These are phyloP conservation scores for Ammopiptanthus mongolicus DNA, from an alignment of 306 rosid genomes.

Conservation along the genomic window DNA sequence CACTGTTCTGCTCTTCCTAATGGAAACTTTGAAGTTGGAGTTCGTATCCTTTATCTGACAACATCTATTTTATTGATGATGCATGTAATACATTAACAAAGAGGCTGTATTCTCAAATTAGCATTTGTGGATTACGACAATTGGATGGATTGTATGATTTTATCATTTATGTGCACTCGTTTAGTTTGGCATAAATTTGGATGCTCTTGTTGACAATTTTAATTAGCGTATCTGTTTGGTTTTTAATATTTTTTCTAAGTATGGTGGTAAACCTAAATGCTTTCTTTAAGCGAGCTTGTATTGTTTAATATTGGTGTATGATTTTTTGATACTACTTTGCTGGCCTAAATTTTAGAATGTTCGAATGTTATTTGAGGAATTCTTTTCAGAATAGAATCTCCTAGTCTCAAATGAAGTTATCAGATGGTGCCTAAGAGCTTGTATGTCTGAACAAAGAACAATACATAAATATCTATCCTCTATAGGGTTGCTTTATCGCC, in stretches of 20 bases:
- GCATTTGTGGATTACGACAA: neutral
- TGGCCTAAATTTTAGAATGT: neutral
- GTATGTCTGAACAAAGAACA: constrained; percentile 6
- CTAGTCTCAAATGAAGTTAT: neutral
- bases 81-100: neutral
- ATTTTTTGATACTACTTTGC: neutral
- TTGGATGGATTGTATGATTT: constrained; percentile 6
- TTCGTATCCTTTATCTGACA: constrained; percentile 73
- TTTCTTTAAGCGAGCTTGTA: neutral
- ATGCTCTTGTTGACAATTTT: constrained; percentile 8
- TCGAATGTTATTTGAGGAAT: neutral
- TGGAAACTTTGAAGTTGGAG: constrained; percentile 99
- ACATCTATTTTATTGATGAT: constrained; percentile 19
- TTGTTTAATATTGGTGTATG: neutral
- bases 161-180: neutral
- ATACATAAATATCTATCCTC: constrained; percentile 8
- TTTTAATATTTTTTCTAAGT: neutral
- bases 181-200: neutral
- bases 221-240: constrained; percentile 1
- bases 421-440: constrained; percentile 1
- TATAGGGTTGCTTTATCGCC: neutral
- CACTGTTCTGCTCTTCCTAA: constrained; percentile 87
- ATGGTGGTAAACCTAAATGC: neutral
- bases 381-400: constrained; percentile 5
- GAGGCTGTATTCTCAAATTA: neutral